Evolutionary conservation across 2,329 filamentous ascomycete genomes (phyloP).

Genomic region (Colletotrichum caudatum): DNA sequence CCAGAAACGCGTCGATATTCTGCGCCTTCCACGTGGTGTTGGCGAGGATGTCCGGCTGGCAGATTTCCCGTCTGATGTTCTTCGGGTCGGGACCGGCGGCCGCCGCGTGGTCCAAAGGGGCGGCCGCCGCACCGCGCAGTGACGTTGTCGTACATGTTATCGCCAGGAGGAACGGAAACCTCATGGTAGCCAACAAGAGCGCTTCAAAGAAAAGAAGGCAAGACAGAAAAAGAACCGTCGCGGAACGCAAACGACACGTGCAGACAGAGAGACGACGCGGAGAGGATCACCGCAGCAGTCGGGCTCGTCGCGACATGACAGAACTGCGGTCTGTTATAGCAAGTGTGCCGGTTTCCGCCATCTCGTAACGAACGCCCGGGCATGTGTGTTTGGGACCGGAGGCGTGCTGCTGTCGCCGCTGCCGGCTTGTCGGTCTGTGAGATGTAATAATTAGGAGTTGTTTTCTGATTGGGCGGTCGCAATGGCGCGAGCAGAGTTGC

Average conservation of each 20-base stretch:
- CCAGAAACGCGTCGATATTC: constrained; percentile 4
- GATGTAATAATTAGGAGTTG: neutral
- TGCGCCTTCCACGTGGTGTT: constrained; percentile 16
- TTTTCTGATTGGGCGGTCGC: neutral
- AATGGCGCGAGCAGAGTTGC: neutral
- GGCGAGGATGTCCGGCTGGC: neutral
- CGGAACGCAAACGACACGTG: neutral
- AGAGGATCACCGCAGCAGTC: neutral
- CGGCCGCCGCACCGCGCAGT: neutral
- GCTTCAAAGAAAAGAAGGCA: neutral
- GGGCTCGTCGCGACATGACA: too few species aligned
- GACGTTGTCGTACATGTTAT: too few species aligned
- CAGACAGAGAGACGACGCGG: too few species aligned
- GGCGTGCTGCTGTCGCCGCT: neutral
- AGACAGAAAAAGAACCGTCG: constrained; percentile 5
- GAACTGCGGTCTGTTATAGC: neutral
- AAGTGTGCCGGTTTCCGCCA: neutral
- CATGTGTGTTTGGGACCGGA: neutral
- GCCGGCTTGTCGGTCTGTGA: neutral
- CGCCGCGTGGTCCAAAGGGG: neutral
- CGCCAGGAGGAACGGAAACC: neutral
- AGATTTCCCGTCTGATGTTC: too few species aligned
- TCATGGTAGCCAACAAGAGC: neutral
- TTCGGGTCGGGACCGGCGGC: neutral
- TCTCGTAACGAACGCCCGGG: neutral